Base-by-base conservation (phyloP, 2,329 filamentous ascomycete genomes). In the Neocucurbitaria cava region DNA sequence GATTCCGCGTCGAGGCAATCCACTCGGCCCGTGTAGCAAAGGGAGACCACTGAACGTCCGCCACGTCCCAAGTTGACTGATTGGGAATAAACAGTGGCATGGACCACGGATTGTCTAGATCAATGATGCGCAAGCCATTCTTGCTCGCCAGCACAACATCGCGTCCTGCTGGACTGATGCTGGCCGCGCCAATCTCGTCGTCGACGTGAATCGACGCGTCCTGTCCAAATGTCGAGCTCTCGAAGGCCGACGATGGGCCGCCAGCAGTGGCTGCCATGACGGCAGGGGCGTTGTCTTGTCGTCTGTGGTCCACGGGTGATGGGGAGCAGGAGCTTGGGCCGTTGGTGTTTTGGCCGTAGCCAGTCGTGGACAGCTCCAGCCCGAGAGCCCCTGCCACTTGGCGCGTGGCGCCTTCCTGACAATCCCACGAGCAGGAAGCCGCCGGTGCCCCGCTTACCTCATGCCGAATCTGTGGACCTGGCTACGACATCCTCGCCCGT, bases 41-140 rank as follows among this genome's bases (percentile, higher is more conserved):
- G 0, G 94, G 94, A 10, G 92, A 96, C 94, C 94, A 97, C 76
- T 97, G 94, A 26, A 96, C 93, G 75, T 97, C 94, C 10, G 94
- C 92, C 5, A 96, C 93, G 46, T 96, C 87, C 92, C 93, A 97
- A n/a, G 91, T 89, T 39, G 92, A 88, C 50, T 91, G 89, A 76
- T 96, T 91, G 58, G 89, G 89, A 64, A 97, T 83, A 67, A 92
- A 89, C 17, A 92, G 89, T 17, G 94, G 94, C 9, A 90, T 89
- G 55, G 89, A 95, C 72, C 92, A 95, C 0, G 92, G 92, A 10
- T 88, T 92, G 77, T 97, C 93, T 42, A 97, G 82, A 68, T 97
- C 93, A 69, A 97, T 93, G 64, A 97, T 92, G 71, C 94, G 89
- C 50, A 97, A 83, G 42, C 93, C 93, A 69, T 95, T 89, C 48